These are phyloP conservation scores for Saccharomycopsis crataegensis DNA, from an alignment of 1,139 yeast genomes.

Conservation along the genomic window DNA sequence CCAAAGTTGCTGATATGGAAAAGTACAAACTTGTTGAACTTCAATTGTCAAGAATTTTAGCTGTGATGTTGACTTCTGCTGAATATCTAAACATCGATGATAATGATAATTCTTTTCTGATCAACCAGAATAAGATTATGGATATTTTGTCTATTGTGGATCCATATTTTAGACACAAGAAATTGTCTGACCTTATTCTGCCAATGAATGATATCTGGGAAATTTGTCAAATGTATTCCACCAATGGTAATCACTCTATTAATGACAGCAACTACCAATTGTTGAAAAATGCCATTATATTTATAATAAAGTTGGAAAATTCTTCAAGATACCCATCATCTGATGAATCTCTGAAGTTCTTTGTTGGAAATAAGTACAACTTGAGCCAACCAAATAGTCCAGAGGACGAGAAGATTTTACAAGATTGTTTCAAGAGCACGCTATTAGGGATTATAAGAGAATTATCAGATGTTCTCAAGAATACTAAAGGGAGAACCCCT, in stretches of 20 bases:
- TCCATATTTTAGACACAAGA: conserved; percentile 32
- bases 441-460: conserved; percentile 73
- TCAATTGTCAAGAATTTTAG: conserved; percentile 33
- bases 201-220: conserved; percentile 27
- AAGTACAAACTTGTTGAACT: conserved; percentile 23
- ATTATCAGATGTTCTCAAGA: conserved; percentile 75
- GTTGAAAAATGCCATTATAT: conserved; percentile 15
- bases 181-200: conserved; percentile 38
- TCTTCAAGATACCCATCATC: not conserved
- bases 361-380: conserved; percentile 1
- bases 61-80: conserved; percentile 33
- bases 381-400: conserved; percentile 2
- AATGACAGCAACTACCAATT: conserved; percentile 21
- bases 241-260: conserved; percentile 11
- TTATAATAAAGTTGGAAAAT: conserved; percentile 25
- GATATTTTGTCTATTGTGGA: conserved; percentile 49
- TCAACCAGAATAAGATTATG: conserved; percentile 44
- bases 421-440: conserved; percentile 41
- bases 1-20: conserved; percentile 29
- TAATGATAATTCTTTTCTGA: conserved; percentile 26
- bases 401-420: conserved; percentile 26
- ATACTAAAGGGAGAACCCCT: conserved; percentile 62
- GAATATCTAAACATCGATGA: conserved; percentile 27
- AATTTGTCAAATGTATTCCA: conserved; percentile 23
- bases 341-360: not conserved